phyloP scores from a whole-genome alignment of 2,329 filamentous ascomycete genomes.

The Colletotrichum tabaci region DNA sequence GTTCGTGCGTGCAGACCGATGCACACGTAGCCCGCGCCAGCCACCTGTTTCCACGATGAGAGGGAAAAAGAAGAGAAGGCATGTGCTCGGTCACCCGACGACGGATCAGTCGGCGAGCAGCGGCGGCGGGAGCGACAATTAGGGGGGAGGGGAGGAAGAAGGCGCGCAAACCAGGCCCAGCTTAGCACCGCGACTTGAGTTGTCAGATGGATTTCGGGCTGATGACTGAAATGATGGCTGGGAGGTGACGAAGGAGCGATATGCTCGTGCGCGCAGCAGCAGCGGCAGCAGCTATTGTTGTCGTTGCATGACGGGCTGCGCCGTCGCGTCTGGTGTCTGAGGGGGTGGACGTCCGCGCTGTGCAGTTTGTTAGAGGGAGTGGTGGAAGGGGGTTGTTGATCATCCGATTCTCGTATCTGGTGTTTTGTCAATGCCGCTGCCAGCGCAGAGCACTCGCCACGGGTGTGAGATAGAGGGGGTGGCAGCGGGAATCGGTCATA shows the following conservation, averaged over 20 bases:
- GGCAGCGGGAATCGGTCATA: background rate
- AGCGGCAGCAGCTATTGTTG: background rate
- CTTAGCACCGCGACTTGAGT: background rate
- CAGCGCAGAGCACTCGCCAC: background rate
- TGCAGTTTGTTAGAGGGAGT: background rate
- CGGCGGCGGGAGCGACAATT: background rate
- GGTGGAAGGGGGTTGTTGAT: background rate
- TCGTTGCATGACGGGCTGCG: background rate
- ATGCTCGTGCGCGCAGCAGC: background rate
- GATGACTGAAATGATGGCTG: background rate
- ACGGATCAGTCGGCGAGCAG: background rate
- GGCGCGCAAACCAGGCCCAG: too few species aligned
- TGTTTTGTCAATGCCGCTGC: conserved; percentile 1
- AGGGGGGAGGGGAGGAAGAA: background rate
- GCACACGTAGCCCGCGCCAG: conserved; percentile 2
- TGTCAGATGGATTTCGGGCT: conserved; percentile 4
- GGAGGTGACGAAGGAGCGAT: background rate
- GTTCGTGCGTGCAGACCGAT: background rate
- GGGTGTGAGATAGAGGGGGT: background rate
- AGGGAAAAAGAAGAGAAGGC: background rate
- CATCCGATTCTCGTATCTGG: conserved; percentile 8
- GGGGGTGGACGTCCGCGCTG: background rate
- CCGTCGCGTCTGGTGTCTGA: background rate
- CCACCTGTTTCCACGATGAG: background rate
- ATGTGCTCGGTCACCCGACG: background rate